phyloP scores from a whole-genome alignment of 2,329 filamentous ascomycete genomes.

The Penicillium sp. region DNA sequence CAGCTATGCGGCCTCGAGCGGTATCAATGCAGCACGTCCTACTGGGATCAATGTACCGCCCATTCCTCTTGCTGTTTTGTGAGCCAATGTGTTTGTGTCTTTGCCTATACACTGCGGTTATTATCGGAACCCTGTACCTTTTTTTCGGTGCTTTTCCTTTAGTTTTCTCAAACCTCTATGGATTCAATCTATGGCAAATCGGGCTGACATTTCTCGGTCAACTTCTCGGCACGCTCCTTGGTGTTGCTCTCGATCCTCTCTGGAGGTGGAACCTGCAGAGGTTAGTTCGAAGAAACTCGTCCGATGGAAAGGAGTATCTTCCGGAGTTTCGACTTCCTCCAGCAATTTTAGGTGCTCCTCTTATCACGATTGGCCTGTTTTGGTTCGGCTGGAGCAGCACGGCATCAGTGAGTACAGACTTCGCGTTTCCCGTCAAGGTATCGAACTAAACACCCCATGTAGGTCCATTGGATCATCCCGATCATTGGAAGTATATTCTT shows the following conservation, averaged over 20 bases:
- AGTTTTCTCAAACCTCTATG: slow-evolving; percentile 70
- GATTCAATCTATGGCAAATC: slow-evolving; percentile 73
- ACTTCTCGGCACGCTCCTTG: slow-evolving; percentile 42
- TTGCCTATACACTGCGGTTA: slow-evolving; percentile 74
- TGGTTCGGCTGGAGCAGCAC: slow-evolving; percentile 84
- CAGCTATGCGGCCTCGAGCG: no score
- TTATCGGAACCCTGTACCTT: slow-evolving; percentile 79
- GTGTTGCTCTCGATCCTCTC: slow-evolving; percentile 33
- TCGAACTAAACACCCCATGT: no score
- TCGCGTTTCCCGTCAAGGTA: no score
- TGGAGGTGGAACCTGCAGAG: not conserved
- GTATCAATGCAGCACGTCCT: no score
- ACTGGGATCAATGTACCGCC: no score
- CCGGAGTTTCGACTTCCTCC: slow-evolving; percentile 80
- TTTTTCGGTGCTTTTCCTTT: slow-evolving; percentile 84
- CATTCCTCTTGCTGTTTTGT: slow-evolving; percentile 74
- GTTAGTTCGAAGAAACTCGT: no score
- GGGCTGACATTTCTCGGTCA: slow-evolving; percentile 69
- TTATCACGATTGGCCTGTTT: slow-evolving; percentile 78
- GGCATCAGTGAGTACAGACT: no score
- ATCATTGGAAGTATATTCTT: slow-evolving; percentile 43
- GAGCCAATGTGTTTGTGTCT: slow-evolving; percentile 82
- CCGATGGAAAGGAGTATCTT: no score
- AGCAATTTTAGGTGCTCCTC: slow-evolving; percentile 64
- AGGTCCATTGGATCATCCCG: slow-evolving; percentile 74